Evolutionary conservation across 306 rosid species (phyloP).

Genomic region (Quercus cerris): DNA sequence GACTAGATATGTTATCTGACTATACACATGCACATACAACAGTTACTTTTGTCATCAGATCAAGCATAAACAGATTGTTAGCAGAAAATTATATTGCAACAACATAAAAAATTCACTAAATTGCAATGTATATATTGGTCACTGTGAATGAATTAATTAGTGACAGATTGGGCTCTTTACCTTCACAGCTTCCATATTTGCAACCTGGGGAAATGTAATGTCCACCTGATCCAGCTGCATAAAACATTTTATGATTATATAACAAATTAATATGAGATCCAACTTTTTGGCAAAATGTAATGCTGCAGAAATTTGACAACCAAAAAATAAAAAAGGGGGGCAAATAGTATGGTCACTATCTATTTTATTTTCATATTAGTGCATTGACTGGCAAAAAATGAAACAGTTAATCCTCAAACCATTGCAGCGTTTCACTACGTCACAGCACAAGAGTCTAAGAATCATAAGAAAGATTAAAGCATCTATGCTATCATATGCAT

Average conservation of each 20-base stretch:
- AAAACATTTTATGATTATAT: slow-evolving; percentile 16
- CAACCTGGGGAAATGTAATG: slow-evolving; percentile 49
- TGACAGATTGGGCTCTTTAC: slow-evolving; percentile 29
- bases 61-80: neutral
- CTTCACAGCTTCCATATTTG: slow-evolving; percentile 48
- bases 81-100: neutral
- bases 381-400: slow-evolving; percentile 9
- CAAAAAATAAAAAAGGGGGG: neutral
- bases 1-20: neutral
- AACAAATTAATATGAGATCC: slow-evolving; percentile 10
- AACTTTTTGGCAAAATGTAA: slow-evolving; percentile 9
- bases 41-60: neutral
- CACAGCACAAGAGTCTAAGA: neutral
- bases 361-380: slow-evolving; percentile 1
- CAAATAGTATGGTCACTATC: slow-evolving; percentile 2
- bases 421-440: neutral
- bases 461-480: neutral
- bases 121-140: neutral
- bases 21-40: neutral
- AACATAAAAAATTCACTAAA: neutral
- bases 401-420: neutral
- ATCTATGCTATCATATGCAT: neutral
- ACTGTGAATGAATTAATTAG: neutral
- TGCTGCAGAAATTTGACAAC: slow-evolving; percentile 12
- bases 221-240: slow-evolving; percentile 65